Evolutionary conservation across 2,329 filamentous ascomycete species (phyloP).

Genomic region (Neurospora crassa): DNA sequence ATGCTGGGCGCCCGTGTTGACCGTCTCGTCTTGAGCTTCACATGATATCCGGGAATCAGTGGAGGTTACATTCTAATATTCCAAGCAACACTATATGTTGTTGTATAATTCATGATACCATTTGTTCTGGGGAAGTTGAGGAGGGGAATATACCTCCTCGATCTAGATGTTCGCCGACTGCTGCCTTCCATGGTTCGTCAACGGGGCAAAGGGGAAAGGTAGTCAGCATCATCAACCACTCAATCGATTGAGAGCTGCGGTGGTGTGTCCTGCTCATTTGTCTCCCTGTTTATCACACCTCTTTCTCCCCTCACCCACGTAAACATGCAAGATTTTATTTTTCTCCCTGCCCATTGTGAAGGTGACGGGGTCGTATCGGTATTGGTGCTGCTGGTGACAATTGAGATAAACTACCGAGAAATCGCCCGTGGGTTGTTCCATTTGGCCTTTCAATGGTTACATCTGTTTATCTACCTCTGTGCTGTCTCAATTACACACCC

Average conservation of each 20-base stretch:
- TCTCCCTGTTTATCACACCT: not conserved
- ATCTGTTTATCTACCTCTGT: not conserved
- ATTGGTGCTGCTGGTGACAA: not conserved
- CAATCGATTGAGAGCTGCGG: not conserved
- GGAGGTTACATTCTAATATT: conserved; percentile 40
- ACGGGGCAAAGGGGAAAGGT: not conserved
- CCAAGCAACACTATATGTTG: not conserved
- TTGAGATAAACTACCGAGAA: not conserved
- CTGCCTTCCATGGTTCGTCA: not conserved
- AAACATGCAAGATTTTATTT: not conserved
- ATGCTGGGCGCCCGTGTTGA: conserved; percentile 49
- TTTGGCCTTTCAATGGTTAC: not conserved
- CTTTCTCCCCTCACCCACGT: not conserved
- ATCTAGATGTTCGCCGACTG: not conserved
- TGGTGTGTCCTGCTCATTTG: not conserved
- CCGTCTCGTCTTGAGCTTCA: conserved; percentile 43
- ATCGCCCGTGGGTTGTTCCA: not conserved
- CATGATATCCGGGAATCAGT: conserved; percentile 47
- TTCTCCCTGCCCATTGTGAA: not conserved
- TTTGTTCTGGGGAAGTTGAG: conserved; percentile 1
- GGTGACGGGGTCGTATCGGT: not conserved
- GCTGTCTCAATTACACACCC: not conserved
- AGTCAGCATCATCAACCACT: not conserved
- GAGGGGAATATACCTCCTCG: not conserved
- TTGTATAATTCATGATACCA: not conserved